phyloP scores from a whole-genome alignment of 495 filamentous ascomycete species.

The Letharia columbiana region DNA sequence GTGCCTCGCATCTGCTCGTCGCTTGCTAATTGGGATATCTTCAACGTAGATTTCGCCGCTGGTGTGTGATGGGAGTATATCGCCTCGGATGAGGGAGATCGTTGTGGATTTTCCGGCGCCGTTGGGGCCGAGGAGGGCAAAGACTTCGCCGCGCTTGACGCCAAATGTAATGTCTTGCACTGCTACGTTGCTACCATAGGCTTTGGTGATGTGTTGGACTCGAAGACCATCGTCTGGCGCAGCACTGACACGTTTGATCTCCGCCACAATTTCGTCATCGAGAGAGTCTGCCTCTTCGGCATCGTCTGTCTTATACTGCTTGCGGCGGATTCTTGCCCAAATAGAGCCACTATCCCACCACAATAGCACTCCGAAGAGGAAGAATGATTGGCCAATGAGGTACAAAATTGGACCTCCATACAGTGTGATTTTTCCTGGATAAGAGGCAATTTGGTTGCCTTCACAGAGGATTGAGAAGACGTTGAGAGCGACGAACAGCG shows the following conservation, averaged over 20 bases:
- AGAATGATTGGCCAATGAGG: slow-evolving; percentile 56
- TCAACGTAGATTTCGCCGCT: slow-evolving; percentile 68
- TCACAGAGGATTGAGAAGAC: slow-evolving; percentile 66
- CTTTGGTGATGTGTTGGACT: slow-evolving; percentile 66
- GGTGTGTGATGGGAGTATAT: slow-evolving; percentile 54
- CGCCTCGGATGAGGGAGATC: slow-evolving; percentile 77
- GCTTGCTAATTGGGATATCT: slow-evolving; percentile 54
- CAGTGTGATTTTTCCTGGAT: slow-evolving; percentile 60
- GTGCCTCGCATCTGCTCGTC: slow-evolving; percentile 55
- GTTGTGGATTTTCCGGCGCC: slow-evolving; percentile 83
- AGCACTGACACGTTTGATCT: slow-evolving; percentile 38
- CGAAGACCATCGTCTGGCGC: slow-evolving; percentile 57
- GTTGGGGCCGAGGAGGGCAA: slow-evolving; percentile 80
- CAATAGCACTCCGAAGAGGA: slow-evolving; percentile 59
- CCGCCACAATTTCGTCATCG: slow-evolving; percentile 42
- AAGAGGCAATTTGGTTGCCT: slow-evolving; percentile 49
- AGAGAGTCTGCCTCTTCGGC: slow-evolving; percentile 37
- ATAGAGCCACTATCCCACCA: slow-evolving; percentile 62
- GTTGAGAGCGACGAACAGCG: slow-evolving; percentile 67
- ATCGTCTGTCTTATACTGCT: slow-evolving; percentile 31
- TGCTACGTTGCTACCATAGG: slow-evolving; percentile 58
- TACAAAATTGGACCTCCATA: slow-evolving; percentile 77
- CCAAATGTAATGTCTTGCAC: slow-evolving; percentile 79
- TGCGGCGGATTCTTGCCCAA: slow-evolving; percentile 35
- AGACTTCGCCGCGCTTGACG: slow-evolving; percentile 66